Evolutionary conservation across 2,329 filamentous ascomycete genomes (phyloP), one percentile per base, ranked within the genome.

Genomic region (Aspergillus bombycis): DNA sequence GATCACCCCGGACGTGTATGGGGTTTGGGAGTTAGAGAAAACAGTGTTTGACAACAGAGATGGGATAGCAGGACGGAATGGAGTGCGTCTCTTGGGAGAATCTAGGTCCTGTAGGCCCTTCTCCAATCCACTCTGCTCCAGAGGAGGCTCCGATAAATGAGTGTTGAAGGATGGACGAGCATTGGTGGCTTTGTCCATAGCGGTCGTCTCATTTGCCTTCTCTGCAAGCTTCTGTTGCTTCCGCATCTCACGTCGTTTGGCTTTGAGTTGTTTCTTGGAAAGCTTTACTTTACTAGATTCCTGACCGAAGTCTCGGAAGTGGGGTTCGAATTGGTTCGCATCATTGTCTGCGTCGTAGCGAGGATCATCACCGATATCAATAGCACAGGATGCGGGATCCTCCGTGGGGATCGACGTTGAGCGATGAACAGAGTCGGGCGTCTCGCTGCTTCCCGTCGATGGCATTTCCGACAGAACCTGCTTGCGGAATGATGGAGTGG

Each of bases 11-110:
- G 11, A 67, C 58, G 0, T 64, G 5, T 53, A 45, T 0, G 71
- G 65, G 5, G 62, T 59, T 28, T 67, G 66, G 14, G 70, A 65
- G 61, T 63, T 75, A 23, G 70, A 68, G 23, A 77, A 77, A 5
- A 77, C 75, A 0, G 75, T 77, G 63, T 77, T 77, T 21, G 75
- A 75, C 11, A 77, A 62, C 46, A 77, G 43, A 1, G 73, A 72
- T 2, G 74, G 74, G 10, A 77, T 69, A 21, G 57, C 62, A 2
- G 74, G 73, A 4, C 70, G 71, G 60, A 77, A 77, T 2, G 73
- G 70, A 14, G 68, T 72, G 36, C 70, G 69, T 58, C 70, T 71
- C 43, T 71, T 70, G 10, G 66, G 67, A 10, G 71, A 64, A 2
- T 67, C 67, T 4, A 66, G 55, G 23, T 63, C 64, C 16, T 62